Conservation (phyloP, 2,329 filamentous ascomycete genomes). For the Hypoxylon sp. region DNA sequence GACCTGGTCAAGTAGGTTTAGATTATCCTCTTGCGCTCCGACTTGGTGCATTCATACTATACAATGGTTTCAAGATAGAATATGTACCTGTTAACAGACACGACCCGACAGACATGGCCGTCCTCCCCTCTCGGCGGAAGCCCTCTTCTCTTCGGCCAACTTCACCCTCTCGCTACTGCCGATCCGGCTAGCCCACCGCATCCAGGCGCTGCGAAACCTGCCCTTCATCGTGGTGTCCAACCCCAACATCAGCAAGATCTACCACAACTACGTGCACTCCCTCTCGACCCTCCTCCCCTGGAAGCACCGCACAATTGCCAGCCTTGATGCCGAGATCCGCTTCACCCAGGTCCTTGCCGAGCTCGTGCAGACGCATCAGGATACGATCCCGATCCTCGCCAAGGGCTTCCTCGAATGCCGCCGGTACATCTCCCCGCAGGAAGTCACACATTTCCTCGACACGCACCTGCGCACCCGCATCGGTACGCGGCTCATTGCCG, state of each 20-base stretch:
- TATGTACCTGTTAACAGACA: slow-evolving; percentile 3
- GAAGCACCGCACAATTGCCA: slow-evolving; percentile 75
- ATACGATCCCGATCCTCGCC: slow-evolving; percentile 93
- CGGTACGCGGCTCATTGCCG: slow-evolving; percentile 91
- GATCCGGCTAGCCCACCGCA: slow-evolving; percentile 91
- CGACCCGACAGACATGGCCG: slow-evolving; percentile 71
- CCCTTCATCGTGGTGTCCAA: slow-evolving; percentile 99
- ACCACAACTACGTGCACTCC: slow-evolving; percentile 95
- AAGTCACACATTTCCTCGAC: slow-evolving; percentile 93
- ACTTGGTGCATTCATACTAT: slow-evolving; percentile 4
- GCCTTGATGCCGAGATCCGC: slow-evolving; percentile 85
- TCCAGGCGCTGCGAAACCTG: slow-evolving; percentile 91
- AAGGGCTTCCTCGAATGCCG: slow-evolving; percentile 93
- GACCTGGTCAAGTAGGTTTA: slow-evolving; percentile 83
- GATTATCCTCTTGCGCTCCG: background rate
- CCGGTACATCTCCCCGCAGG: slow-evolving; percentile 83
- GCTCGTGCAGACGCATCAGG: slow-evolving; percentile 92
- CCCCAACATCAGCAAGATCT: slow-evolving; percentile 92
- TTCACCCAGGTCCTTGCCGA: slow-evolving; percentile 96
- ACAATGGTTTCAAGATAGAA: background rate
- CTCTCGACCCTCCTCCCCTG: slow-evolving; percentile 91
- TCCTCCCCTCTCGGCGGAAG: slow-evolving; percentile 83
- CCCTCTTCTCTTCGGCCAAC: slow-evolving; percentile 90
- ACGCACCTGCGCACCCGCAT: slow-evolving; percentile 94
- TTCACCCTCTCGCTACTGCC: slow-evolving; percentile 95